Conservation (phyloP, 441 rosid species). For the Syzygium syzygioides region DNA sequence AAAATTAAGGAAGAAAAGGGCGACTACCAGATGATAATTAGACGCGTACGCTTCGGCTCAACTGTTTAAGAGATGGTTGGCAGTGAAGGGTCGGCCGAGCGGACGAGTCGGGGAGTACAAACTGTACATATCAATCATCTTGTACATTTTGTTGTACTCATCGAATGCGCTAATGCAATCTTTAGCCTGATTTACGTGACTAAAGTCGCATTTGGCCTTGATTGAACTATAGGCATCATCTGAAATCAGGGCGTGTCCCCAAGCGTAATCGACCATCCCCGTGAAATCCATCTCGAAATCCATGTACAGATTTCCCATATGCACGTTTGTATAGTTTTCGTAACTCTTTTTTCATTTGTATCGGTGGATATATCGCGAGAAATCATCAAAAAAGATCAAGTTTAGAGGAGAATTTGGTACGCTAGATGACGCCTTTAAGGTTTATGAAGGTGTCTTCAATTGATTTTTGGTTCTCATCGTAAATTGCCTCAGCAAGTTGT, state of each 20-base stretch:
- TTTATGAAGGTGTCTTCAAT: not conserved
- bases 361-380: not conserved
- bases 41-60: not conserved
- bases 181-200: not conserved
- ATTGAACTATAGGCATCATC: not conserved
- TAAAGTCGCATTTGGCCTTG: conserved; percentile 1
- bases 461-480: not conserved
- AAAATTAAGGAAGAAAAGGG: not conserved
- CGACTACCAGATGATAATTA: not conserved
- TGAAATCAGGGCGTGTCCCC: conserved; percentile 17
- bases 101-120: conserved; percentile 13
- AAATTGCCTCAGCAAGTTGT: not conserved
- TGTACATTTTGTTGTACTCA: not conserved
- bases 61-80: not conserved
- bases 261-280: conserved; percentile 17
- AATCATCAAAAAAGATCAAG: not conserved
- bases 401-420: not conserved
- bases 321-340: not conserved
- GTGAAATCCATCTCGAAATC: conserved; percentile 4
- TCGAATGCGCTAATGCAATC: not conserved
- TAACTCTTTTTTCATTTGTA: not conserved
- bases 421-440: not conserved
- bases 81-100: not conserved
- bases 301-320: conserved; percentile 11
- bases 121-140: conserved; percentile 13